These are phyloP conservation scores for Botryosphaeria dothidea DNA, from an alignment of 2,329 filamentous ascomycete genomes.

Conservation along the genomic window DNA sequence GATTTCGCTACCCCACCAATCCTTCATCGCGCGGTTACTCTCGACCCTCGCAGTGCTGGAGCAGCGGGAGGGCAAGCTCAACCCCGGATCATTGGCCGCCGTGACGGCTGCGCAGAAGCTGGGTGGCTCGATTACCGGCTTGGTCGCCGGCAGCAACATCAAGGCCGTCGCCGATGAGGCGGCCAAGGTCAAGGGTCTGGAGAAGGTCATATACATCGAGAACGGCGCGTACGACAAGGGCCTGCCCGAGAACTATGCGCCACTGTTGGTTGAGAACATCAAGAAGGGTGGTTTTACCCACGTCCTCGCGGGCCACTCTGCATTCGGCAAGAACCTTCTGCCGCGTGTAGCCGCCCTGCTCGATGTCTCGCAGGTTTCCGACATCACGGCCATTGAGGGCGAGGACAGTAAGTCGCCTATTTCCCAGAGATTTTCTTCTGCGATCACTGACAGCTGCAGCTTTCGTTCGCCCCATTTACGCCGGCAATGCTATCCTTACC, in stretches of 20 bases:
- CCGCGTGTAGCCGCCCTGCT: slow-evolving; percentile 89
- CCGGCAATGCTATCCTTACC: slow-evolving; percentile 94
- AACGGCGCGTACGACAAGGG: slow-evolving; percentile 93
- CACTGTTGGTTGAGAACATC: slow-evolving; percentile 91
- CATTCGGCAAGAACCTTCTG: slow-evolving; percentile 94
- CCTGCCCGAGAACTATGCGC: slow-evolving; percentile 91
- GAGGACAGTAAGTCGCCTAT: slow-evolving; percentile 67
- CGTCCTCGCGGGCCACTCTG: slow-evolving; percentile 84
- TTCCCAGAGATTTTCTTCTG: background rate
- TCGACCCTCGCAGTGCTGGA: slow-evolving; percentile 91
- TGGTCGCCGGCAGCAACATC: slow-evolving; percentile 79
- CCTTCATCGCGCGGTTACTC: slow-evolving; percentile 67
- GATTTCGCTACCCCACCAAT: slow-evolving; percentile 45
- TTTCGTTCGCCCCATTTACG: slow-evolving; percentile 95
- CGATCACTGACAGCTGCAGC: slow-evolving; percentile 43
- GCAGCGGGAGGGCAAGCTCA: slow-evolving; percentile 87
- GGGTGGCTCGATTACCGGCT: slow-evolving; percentile 81
- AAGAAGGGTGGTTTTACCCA: slow-evolving; percentile 95
- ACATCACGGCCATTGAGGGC: slow-evolving; percentile 81
- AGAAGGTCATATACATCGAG: slow-evolving; percentile 88
- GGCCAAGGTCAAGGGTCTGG: slow-evolving; percentile 84
- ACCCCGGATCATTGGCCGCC: slow-evolving; percentile 77
- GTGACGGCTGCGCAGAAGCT: slow-evolving; percentile 85
- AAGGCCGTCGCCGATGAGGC: slow-evolving; percentile 78
- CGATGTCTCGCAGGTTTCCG: slow-evolving; percentile 90